A percentile compares a stretch with the other conserved stretches of the same genome.
Evolutionary conservation across 2,329 filamentous ascomycete genomes (phyloP).

Genomic region (Chaetothyriales sp.): DNA sequence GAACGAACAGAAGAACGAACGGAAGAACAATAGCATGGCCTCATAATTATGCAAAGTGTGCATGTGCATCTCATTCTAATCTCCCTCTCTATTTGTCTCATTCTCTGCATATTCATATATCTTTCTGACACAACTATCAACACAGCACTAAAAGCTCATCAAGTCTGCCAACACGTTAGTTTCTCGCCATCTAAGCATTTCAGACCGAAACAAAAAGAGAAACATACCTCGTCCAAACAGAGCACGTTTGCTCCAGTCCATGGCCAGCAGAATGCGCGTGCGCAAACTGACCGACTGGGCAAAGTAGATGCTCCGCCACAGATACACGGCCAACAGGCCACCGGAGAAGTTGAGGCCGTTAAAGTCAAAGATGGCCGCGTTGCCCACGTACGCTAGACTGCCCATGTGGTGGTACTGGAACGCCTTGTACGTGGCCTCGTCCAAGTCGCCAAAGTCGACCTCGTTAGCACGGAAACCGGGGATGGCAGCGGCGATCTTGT

Average conservation of each 20-base stretch:
- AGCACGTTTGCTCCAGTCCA: constrained; percentile 98
- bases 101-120: neutral
- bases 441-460: constrained; percentile 73
- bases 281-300: constrained; percentile 89
- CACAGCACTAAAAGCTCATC: neutral
- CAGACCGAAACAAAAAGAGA: neutral
- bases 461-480: constrained; percentile 66
- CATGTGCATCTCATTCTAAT: neutral
- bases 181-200: neutral
- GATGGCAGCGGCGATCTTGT: constrained; percentile 65
- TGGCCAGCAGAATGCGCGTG: constrained; percentile 74
- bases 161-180: neutral
- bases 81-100: neutral
- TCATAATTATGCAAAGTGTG: neutral
- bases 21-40: neutral
- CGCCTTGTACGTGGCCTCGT: constrained; percentile 81
- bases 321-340: constrained; percentile 81
- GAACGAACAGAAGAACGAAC: too few relatives aligned
- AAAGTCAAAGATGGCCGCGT: constrained; percentile 88
- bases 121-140: neutral
- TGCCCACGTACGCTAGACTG: constrained; percentile 85
- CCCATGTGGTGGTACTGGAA: constrained; percentile 92
- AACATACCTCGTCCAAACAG: constrained; percentile 85
- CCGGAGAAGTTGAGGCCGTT: constrained; percentile 68
- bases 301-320: constrained; percentile 95